Evolutionary conservation across 2,329 filamentous ascomycete species (phyloP).

Genomic region (Aspergillus aculeatus): DNA sequence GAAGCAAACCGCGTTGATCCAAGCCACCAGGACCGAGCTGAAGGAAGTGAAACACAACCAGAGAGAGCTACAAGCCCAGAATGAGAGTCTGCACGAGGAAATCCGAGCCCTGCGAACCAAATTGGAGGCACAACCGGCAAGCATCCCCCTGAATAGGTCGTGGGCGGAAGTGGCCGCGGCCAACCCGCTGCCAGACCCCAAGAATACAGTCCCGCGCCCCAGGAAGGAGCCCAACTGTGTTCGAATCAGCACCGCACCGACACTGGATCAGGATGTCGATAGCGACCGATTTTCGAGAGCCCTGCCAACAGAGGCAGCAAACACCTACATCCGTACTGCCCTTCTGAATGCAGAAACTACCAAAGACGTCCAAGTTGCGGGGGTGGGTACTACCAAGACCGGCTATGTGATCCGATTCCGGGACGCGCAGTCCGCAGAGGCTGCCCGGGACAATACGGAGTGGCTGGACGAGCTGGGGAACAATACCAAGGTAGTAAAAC

Average conservation of each 20-base stretch:
- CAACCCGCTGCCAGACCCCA: neutral
- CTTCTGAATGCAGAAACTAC: conserved; percentile 7
- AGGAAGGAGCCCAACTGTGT: conserved; percentile 17
- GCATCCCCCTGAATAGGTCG: neutral
- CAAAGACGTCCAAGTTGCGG: neutral
- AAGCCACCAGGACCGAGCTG: neutral
- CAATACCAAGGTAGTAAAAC: conserved; percentile 22
- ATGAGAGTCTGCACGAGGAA: neutral
- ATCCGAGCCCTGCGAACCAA: neutral
- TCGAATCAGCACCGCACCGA: conserved; percentile 16
- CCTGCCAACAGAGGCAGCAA: conserved; percentile 12
- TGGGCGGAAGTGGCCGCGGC: conserved; percentile 4
- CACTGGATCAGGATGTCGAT: conserved; percentile 9
- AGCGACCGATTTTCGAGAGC: conserved; percentile 11
- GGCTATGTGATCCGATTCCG: conserved; percentile 5
- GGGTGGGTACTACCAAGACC: neutral
- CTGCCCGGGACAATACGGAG: conserved; percentile 20
- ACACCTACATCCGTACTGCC: conserved; percentile 16
- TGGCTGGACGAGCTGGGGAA: conserved; percentile 23
- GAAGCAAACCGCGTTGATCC: neutral
- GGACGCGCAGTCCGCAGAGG: conserved; percentile 15
- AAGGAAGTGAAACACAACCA: no score
- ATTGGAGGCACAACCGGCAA: neutral
- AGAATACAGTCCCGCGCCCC: conserved; percentile 6
- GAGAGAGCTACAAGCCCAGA: neutral